Evolutionary conservation across 176 grass and related monocot species (phyloP).

Genomic region (Ensete ventricosum): DNA sequence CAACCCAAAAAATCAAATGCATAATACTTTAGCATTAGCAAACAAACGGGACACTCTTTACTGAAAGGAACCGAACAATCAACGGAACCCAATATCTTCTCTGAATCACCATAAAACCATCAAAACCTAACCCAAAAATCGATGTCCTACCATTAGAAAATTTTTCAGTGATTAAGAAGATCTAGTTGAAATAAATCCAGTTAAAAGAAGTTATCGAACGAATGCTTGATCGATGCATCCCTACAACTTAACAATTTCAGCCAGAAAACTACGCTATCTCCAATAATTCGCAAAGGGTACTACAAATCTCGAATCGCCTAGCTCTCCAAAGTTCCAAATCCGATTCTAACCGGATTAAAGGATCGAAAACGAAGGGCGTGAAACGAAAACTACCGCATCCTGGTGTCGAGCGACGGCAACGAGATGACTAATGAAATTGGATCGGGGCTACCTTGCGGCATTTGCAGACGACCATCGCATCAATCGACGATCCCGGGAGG

Average conservation of each 20-base stretch:
- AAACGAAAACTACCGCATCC: not conserved
- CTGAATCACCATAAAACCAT: not conserved
- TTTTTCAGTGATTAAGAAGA: not conserved
- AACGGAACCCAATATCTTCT: not conserved
- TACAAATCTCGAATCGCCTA: not conserved
- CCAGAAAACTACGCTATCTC: not conserved
- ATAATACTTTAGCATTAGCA: not conserved
- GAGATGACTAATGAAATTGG: not conserved
- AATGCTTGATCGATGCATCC: not conserved
- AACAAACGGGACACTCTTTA: not conserved
- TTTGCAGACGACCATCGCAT: slow-evolving; percentile 95
- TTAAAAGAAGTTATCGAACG: not conserved
- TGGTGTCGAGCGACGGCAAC: not conserved
- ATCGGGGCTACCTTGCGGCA: slow-evolving; percentile 78
- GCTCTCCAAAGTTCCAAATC: not conserved
- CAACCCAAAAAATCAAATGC: not conserved
- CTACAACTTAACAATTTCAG: not conserved
- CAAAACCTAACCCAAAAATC: not conserved
- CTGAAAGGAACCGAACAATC: not conserved
- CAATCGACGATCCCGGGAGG: not conserved
- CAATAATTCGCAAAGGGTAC: not conserved
- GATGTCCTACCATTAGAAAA: not conserved
- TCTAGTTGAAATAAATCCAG: not conserved
- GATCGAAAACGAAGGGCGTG: not conserved
- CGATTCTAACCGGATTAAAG: not conserved